Evolutionary conservation across 164 flowering plant species (phyloP).

Genomic region (Aristolochia contorta): DNA sequence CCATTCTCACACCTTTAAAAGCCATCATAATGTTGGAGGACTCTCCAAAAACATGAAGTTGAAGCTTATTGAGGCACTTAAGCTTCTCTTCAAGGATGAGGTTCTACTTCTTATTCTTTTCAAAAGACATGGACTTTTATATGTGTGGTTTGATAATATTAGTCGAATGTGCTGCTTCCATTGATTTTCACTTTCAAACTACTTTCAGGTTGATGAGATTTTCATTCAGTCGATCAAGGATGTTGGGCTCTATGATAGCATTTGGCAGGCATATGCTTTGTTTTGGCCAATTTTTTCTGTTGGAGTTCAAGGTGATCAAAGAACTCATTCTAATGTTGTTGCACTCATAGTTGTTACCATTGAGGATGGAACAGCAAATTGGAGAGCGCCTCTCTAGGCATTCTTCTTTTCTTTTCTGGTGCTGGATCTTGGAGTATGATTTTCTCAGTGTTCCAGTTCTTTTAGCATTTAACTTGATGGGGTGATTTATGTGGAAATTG

Average conservation of each 20-base stretch:
- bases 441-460: too few relatives aligned
- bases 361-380: slow-evolving; percentile 98
- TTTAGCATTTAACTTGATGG: too few relatives aligned
- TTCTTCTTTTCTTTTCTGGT: too few relatives aligned
- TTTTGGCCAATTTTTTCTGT: slow-evolving; percentile 70
- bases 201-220: slow-evolving; percentile 84
- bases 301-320: slow-evolving; percentile 97
- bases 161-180: too few relatives aligned
- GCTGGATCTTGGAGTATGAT: too few relatives aligned
- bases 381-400: slow-evolving; percentile 30
- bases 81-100: slow-evolving; percentile 97
- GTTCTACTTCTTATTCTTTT: slow-evolving; percentile 25
- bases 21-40: slow-evolving; percentile 99
- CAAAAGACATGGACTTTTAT: background rate
- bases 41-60: slow-evolving; percentile 97
- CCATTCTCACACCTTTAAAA: slow-evolving; percentile 96
- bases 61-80: slow-evolving; percentile 95
- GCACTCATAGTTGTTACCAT: slow-evolving; percentile 96
- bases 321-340: slow-evolving; percentile 89
- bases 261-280: slow-evolving; percentile 99
- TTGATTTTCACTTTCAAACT: background rate
- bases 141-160: background rate
- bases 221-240: slow-evolving; percentile 89
- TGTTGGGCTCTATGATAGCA: slow-evolving; percentile 83
- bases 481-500: too few relatives aligned